Base-by-base conservation (phyloP, 2,329 filamentous ascomycete species). In the Peltaster fructicola region DNA sequence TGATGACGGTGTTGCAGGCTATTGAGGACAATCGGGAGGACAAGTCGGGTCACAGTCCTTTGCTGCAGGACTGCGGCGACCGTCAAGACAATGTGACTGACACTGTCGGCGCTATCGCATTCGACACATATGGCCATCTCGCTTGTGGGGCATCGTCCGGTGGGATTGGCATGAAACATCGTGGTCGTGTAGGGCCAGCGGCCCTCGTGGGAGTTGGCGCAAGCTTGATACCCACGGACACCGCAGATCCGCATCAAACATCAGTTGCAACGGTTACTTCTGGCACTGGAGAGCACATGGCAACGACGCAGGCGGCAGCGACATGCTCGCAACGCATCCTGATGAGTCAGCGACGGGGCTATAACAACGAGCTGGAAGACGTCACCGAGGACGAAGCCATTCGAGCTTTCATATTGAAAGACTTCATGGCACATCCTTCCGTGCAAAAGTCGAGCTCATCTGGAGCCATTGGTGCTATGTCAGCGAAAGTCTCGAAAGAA, bases 121-220 rank as follows among this genome's bases (percentile, higher is more conserved):
- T 98, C 34, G 88, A 98, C 43, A 65, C 66, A 24, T 68, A 65
- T 38, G 88, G 88, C 9, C 74, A 76, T 30, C 92, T 98, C 44
- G 85, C 90, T 4, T 88, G 85, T 4, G 88, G 77, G 9, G 92
- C 88, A 2, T 98, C 88, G 2, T 98, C 90, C 9, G 88, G 88
- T 5, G 88, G 88, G 1, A 98, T 98, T 46, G 85, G 88, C 14
- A 93, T 98, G 85, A 98, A 98, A 48, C 84, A 92, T 50, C 70
- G 72, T 31, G 90, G 88, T 5, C 75, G 88, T 17, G 67, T 92
- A 34, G 90, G 88, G 0, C 88, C 88, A 15, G 90, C 88, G 16
- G 88, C 88, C 11, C 63, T 98, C 9, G 79, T 95, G 8, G 85
- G 88, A 6, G 70, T 95, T 26, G 88, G 88, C 28, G 85, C 82